Percentiles rank a stretch among this genome's conserved stretches.
phyloP scores from a whole-genome alignment of 2,329 filamentous ascomycete genomes.

The Neurospora sp. region DNA sequence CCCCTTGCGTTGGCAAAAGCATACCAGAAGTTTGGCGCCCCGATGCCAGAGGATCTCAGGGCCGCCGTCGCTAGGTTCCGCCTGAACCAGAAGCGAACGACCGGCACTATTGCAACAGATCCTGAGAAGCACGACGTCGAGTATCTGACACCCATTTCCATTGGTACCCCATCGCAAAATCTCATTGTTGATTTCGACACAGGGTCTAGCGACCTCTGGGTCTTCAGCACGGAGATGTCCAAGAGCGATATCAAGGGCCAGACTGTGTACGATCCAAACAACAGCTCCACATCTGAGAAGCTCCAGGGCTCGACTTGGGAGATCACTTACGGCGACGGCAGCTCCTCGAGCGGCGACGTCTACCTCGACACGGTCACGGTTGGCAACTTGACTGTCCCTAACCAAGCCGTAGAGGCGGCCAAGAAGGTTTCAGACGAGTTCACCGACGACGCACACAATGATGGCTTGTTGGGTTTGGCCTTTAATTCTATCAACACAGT shows the following conservation, averaged over 20 bases:
- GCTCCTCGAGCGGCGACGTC: conserved; percentile 31
- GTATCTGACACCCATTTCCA: conserved; percentile 30
- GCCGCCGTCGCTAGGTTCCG: conserved; percentile 17
- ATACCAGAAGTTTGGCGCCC: conserved; percentile 28
- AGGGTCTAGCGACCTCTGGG: conserved; percentile 31
- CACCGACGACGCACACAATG: conserved; percentile 25
- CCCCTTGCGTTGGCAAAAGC: conserved; percentile 26
- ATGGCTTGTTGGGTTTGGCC: conserved; percentile 34
- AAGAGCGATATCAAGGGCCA: conserved; percentile 27
- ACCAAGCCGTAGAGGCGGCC: conserved; percentile 35
- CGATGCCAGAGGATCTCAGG: conserved; percentile 23
- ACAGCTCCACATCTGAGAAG: conserved; percentile 29
- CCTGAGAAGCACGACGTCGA: conserved; percentile 25
- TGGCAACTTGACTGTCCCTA: conserved; percentile 28
- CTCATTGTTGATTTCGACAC: conserved; percentile 25
- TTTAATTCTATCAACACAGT: conserved; percentile 35
- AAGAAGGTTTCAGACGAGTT: conserved; percentile 30
- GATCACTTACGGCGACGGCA: conserved; percentile 35
- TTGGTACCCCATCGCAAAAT: conserved; percentile 26
- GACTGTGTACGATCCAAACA: conserved; percentile 28
- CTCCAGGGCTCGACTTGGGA: conserved; percentile 29
- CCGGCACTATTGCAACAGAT: conserved; percentile 20
- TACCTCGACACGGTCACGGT: conserved; percentile 33
- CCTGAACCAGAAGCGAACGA: conserved; percentile 8
- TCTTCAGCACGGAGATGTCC: conserved; percentile 31